Conservation (phyloP, 1,284 basidiomycete species). For the Trametes versicolor region DNA sequence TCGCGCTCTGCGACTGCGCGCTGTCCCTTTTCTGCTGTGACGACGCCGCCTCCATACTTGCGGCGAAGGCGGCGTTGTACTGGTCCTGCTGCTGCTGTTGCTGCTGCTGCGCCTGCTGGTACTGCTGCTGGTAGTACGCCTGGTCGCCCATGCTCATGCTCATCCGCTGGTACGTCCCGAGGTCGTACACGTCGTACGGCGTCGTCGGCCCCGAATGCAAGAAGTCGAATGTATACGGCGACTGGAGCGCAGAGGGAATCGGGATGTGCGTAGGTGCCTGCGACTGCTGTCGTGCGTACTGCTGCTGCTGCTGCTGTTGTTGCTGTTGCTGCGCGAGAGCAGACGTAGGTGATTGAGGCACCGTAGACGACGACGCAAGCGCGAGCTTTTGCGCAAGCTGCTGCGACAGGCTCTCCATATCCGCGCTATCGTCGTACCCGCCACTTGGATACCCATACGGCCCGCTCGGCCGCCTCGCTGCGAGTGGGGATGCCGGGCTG, state of each 20-base stretch:
- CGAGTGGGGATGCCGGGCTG: constrained; percentile 14
- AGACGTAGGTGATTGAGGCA: constrained; percentile 18
- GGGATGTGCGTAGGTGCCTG: constrained; percentile 44
- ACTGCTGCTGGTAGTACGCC: constrained; percentile 16
- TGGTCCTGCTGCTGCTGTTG: constrained; percentile 10
- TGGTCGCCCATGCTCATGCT: constrained; percentile 30
- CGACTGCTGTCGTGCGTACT: constrained; percentile 5
- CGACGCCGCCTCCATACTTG: neutral
- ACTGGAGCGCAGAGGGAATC: constrained; percentile 42
- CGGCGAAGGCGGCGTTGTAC: constrained; percentile 11
- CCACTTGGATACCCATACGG: constrained; percentile 12
- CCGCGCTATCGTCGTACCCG: constrained; percentile 6
- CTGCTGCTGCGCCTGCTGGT: constrained; percentile 3
- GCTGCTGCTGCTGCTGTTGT: constrained; percentile 12
- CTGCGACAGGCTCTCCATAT: constrained; percentile 17
- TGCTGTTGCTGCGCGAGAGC: constrained; percentile 10
- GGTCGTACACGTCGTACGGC: constrained; percentile 52
- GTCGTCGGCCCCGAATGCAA: constrained; percentile 51
- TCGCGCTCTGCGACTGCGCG: neutral
- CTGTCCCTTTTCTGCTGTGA: constrained; percentile 15
- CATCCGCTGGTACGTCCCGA: constrained; percentile 32
- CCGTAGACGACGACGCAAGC: constrained; percentile 25
- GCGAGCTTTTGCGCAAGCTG: constrained; percentile 30
- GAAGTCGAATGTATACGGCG: constrained; percentile 45
- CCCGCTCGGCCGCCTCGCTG: constrained; percentile 23